Evolutionary conservation across 768 basidiomycete species (phyloP), one percentile per base, ranked within the genome.

Genomic region (Mycena belliarum): DNA sequence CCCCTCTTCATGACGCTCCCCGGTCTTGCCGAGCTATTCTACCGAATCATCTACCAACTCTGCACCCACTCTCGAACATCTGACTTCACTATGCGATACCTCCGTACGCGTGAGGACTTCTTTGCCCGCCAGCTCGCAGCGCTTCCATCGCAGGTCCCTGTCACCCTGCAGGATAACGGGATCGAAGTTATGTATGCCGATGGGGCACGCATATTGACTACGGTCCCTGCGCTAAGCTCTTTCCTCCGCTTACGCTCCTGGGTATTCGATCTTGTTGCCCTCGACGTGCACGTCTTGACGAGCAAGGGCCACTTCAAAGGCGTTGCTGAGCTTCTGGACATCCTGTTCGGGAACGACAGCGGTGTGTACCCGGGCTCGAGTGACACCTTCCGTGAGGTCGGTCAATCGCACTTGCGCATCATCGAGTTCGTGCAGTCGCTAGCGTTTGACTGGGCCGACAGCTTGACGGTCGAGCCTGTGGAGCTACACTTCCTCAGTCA

Each of bases 341-440:
- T 91, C 15, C 75, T 97, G 1, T 96, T 95, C 63, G 89, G 88
- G 6, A 85, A 79, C 15, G 83, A 85, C 40, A 77, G 79, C 33
- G 69, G 77, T 15, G 79, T 80, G 48, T 79, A 81, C 15, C 73
- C 66, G 16, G 71, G 68, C 0, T 52, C 66, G 12, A 37, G 53
- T 11, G 74, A 72, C 25, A 79, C 74, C 69, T 91, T 90, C 76
- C 81, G 75, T 52, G 89, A 89, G 61, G 79, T 91, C 52, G 89
- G 89, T 4, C 94, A 95, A 68, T 89, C 90, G 0, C 85, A 93
- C 52, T 79, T 93, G 64, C 82, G 90, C 24, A 87, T 97, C 69
- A 88, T 96, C 65, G 94, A 96, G 70, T 84, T 93, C 51, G 77
- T 98, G 44, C 88, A 92, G 67, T 91, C 92, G 0, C 75, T 98